Conservation (phyloP, 768 basidiomycete genomes). For the Goffeauzyma gilvescens region DNA sequence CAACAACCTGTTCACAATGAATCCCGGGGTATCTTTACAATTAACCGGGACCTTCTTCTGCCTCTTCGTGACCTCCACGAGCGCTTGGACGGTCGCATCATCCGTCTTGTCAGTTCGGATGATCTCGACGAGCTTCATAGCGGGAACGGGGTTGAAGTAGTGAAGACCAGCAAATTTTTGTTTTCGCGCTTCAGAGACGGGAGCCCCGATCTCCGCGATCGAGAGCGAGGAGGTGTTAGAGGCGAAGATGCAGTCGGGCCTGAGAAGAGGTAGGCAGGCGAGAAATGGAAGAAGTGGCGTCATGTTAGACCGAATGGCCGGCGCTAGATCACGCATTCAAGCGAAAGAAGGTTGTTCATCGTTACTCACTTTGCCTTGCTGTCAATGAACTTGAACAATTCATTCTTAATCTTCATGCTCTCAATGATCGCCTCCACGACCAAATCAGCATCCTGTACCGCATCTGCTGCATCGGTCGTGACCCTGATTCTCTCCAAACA, state of each 20-base stretch:
- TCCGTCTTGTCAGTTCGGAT: slow-evolving; percentile 32
- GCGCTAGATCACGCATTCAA: too few relatives aligned
- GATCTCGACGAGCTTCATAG: slow-evolving; percentile 36
- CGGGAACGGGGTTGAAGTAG: slow-evolving; percentile 7
- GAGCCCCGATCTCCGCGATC: slow-evolving; percentile 33
- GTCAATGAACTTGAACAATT: slow-evolving; percentile 34
- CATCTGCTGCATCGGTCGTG: slow-evolving; percentile 31
- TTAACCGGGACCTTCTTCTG: slow-evolving; percentile 35
- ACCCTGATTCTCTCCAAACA: slow-evolving; percentile 30
- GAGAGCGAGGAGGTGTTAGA: slow-evolving; percentile 34
- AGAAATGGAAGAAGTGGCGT: too few relatives aligned
- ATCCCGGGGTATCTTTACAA: slow-evolving; percentile 36
- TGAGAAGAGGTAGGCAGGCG: too few relatives aligned
- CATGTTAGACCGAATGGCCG: too few relatives aligned
- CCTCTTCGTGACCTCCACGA: slow-evolving; percentile 29
- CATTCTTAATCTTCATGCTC: slow-evolving; percentile 33
- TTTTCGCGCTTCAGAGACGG: slow-evolving; percentile 12
- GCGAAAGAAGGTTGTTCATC: too few relatives aligned
- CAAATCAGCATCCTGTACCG: slow-evolving; percentile 31
- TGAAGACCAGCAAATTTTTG: neutral
- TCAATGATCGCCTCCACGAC: slow-evolving; percentile 38
- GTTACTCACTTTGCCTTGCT: slow-evolving; percentile 26
- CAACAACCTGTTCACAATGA: slow-evolving; percentile 35
- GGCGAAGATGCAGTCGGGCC: slow-evolving; percentile 34
- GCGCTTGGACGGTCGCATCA: slow-evolving; percentile 26